Evolutionary conservation across 768 basidiomycete genomes (phyloP), one percentile per base, ranked within the genome.

Genomic region (Lactarius akahatsu): DNA sequence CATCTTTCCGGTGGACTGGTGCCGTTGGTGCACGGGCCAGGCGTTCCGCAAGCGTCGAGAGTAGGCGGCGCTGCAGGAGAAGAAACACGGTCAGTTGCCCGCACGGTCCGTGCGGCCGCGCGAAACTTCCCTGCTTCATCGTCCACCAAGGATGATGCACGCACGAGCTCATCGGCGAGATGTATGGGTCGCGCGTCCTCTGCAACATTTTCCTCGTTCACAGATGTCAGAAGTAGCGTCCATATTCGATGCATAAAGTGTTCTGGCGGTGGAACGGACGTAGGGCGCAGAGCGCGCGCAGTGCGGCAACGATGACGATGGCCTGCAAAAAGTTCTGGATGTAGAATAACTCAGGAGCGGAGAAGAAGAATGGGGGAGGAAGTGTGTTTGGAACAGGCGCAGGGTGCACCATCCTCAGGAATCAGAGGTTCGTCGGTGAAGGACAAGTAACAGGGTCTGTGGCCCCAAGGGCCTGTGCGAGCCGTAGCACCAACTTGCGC

Each of bases 241-340:
- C 89, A 91, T 11, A 90, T 73, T 57, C 89, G 86, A 23, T 78
- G 71, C 74, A 82, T 81, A 73, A 90, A 89, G 52, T 80, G 78
- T 57, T 36, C 41, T 59, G 63, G 68, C 28, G 40, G 56, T 61
- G 62, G 67, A 28, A 61, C 57, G 61, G 73, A 57, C 30, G 68
- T 55, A 15, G 80, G 84, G 0, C 83, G 79, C 32, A 91, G 82
- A 91, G 82, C n/a, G 82, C 78, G 36, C 83, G 81, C 47, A 92
- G 76, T 8, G 85, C 79, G 4, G 88, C 87, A 28, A 84, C 78
- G 38, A 91, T 86, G 18, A 88, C 80, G 13, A 90, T 79, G 4
- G 89, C 89, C 72, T 91, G 90, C 6, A 91, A 74, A 70, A 84
- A 82, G 69, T 92, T 89, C 74, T 91, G 90, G 15, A 85, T 71